Evolutionary conservation across 345 rosid species (phyloP), one percentile per base, ranked within the genome.

Genomic region (Gossypioides kirkii): DNA sequence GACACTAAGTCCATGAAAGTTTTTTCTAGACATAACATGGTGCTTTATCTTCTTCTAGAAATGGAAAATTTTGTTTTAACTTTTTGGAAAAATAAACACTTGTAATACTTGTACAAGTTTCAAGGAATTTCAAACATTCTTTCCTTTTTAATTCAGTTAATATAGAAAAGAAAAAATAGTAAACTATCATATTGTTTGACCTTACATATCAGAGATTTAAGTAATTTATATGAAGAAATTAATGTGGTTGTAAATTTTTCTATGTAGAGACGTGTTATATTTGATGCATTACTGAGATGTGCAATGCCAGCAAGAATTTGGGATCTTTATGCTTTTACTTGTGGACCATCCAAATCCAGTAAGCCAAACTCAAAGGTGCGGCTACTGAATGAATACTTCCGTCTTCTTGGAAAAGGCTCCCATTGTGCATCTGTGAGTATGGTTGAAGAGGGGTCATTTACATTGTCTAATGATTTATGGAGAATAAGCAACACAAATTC

Each of bases 351-450:
- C 81, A 90, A 80, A 76, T 92, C 76, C 79, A 72, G 81, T 60
- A 90, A 88, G 80, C 59, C 77, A 20, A 86, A 84, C 78, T 97
- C 98, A 70, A 93, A 90, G 86, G 84, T 89, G 81, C 91, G 92
- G 50, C 77, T 95, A 82, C 81, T 95, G 86, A 87, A 87, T 80
- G 99, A 95, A 81, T 95, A 90, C 78, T 93, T 91, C 66, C 98
- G 98, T 72, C 97, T 93, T 77, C 86, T 95, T 59, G 91, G 96
- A 75, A 86, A 79, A 80, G 76, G 82, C 68, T 85, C 88, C 54
- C 53, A 20, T 69, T 76, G 46, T 74, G 94, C 97, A 45, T 86
- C 99, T 45, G 86, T 72, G 85, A 75, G 75, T 60, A 86, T 93
- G 93, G 83, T 91, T 75, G 90, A 90, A 77, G 79, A 84, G 14